Conservation (phyloP, 192 early-diverging fungal genomes). For the Coemansia sp. region DNA sequence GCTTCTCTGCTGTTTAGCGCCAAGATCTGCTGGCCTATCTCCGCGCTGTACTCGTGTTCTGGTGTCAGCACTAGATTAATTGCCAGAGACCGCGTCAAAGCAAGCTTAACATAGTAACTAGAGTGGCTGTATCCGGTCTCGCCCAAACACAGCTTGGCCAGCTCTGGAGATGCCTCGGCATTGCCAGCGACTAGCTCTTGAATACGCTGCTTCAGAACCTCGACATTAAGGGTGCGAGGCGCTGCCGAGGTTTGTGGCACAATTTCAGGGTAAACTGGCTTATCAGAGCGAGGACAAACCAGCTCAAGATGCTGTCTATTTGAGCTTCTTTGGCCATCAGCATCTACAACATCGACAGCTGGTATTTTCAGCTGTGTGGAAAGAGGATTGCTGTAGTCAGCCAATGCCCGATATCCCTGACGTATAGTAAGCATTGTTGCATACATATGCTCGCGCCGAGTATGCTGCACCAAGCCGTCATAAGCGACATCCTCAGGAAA, state of each 20-base stretch:
- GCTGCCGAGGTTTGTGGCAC: constrained; percentile 7
- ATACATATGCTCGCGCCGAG: not conserved
- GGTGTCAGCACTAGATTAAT: constrained; percentile 42
- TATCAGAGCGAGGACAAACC: not conserved
- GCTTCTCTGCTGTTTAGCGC: constrained; percentile 2
- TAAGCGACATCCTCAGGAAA: constrained; percentile 24
- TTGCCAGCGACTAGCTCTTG: not conserved
- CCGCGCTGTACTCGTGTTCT: constrained; percentile 29
- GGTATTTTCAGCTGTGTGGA: constrained; percentile 5
- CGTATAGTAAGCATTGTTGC: constrained; percentile 31
- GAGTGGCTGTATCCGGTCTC: not conserved
- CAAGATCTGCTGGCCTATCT: constrained; percentile 20
- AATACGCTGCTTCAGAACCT: constrained; percentile 6
- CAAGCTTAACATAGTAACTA: constrained; percentile 17
- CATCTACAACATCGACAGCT: not conserved
- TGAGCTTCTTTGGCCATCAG: not conserved
- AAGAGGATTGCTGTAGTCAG: constrained; percentile 21
- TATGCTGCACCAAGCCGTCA: not conserved
- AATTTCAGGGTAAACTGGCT: constrained; percentile 7
- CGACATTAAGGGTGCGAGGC: constrained; percentile 17
- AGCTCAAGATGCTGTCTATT: not conserved
- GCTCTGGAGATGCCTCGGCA: not conserved
- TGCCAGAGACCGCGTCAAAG: constrained; percentile 25
- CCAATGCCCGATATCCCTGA: constrained; percentile 1
- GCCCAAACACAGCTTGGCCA: not conserved